Base-by-base conservation (phyloP, 148 eudicot genomes). In the Camellia sinensis region DNA sequence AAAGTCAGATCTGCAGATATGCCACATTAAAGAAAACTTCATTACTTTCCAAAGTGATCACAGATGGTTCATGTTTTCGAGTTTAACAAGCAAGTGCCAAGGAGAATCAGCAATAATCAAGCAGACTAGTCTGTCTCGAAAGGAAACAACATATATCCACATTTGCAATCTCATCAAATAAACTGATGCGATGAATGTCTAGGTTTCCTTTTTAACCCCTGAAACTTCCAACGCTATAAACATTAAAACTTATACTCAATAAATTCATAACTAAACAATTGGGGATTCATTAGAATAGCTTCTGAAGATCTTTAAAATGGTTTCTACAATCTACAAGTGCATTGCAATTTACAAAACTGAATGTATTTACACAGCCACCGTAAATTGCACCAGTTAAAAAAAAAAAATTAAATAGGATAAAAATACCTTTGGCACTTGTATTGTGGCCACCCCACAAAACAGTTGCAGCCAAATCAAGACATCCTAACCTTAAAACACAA, bases 281-380 rank as follows among this genome's bases (percentile, higher is more conserved):
- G 48, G 44, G 71, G 3, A 22, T 64, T n/a, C 41, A 57, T 57
- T 74, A 21, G 43, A 74, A 73, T 21, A 41, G 41, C 3, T 80
- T 63, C 72, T 15, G 10, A 53, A 74, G 46, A 54, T 40, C 66
- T 65, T 21, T 19, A 69, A 64, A 67, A 74, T 40, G 76, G 81
- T 80, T 82, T 66, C 85, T 84, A 73, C 71, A 84, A 84, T 82
- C 81, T 84, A 84, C 83, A 87, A 79, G 71, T 54, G 80, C 79
- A 79, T 64, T 75, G 85, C 83, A 84, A 48, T 48, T 48, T 3
- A 48, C 52, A 48, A 48, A 48, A 48, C 52, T 48, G 52, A 48
- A 48, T 48, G 52, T 48, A 80, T 77, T 84, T 84, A 84, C 89
- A 80, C 87, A 79, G 74, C 83, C 75, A 79, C 82, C 80, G 79